Conservation (phyloP, 2,329 filamentous ascomycete species). For the Aspergillus phoenicis region DNA sequence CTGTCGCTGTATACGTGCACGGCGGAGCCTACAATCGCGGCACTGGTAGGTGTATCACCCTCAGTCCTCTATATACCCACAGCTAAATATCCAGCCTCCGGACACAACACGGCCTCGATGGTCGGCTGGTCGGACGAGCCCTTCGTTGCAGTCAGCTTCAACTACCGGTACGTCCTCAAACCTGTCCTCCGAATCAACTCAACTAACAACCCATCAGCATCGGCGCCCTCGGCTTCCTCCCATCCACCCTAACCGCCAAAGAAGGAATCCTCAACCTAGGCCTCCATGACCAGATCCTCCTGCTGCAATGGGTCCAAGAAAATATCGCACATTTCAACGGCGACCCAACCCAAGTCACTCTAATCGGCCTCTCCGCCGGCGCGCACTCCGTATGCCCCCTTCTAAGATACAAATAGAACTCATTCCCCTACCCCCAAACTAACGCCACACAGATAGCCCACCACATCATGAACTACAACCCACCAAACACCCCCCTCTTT, state of each 20-base stretch:
- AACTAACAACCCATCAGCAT: constrained; percentile 24
- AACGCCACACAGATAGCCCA: constrained; percentile 60
- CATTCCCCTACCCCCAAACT: no score
- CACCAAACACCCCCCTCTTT: constrained; percentile 41
- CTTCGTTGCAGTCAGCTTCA: constrained; percentile 50
- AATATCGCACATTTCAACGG: constrained; percentile 12
- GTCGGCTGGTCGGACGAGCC: constrained; percentile 56
- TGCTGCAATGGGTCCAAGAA: constrained; percentile 30
- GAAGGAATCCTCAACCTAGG: constrained; percentile 15
- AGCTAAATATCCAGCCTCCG: constrained; percentile 19
- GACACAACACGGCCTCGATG: constrained; percentile 63
- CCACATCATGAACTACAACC: constrained; percentile 58
- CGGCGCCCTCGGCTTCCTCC: constrained; percentile 62
- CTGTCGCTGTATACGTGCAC: constrained; percentile 47
- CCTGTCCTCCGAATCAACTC: no score
- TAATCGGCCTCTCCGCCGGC: constrained; percentile 16
- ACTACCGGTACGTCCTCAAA: constrained; percentile 37
- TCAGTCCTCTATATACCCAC: neutral
- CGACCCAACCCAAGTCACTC: constrained; percentile 10
- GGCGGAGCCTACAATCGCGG: constrained; percentile 44
- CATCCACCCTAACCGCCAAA: constrained; percentile 1
- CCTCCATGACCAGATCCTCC: constrained; percentile 35
- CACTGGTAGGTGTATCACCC: constrained; percentile 19
- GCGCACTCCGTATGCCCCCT: constrained; percentile 22
- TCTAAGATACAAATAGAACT: no score